Conservation (phyloP, 1,284 basidiomycete species). For the Rhizoctonia solani region DNA sequence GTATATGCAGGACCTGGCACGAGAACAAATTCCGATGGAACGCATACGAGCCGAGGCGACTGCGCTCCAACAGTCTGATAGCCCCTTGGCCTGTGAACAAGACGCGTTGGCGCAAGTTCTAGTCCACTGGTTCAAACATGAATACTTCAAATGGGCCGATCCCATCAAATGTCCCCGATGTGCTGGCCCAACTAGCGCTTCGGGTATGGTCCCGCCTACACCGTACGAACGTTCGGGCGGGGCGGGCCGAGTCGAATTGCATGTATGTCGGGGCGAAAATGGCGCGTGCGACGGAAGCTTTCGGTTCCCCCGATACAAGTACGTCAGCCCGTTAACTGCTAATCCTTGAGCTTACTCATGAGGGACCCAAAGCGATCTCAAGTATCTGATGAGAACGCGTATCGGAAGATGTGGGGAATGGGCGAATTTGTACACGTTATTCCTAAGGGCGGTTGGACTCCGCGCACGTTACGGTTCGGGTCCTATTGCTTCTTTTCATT, state of each 20-base stretch:
- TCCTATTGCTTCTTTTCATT: constrained; percentile 25
- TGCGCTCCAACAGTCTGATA: constrained; percentile 33
- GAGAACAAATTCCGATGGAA: constrained; percentile 41
- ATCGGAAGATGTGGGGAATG: constrained; percentile 52
- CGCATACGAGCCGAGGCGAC: constrained; percentile 40
- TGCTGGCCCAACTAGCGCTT: constrained; percentile 41
- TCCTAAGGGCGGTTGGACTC: constrained; percentile 48
- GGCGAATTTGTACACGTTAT: constrained; percentile 52
- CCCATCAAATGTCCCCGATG: constrained; percentile 50
- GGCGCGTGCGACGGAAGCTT: constrained; percentile 41
- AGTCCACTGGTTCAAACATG: constrained; percentile 51
- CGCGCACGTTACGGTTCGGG: constrained; percentile 50
- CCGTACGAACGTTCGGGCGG: constrained; percentile 45
- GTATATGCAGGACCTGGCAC: constrained; percentile 40
- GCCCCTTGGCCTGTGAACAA: constrained; percentile 40
- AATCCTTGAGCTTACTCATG: not conserved
- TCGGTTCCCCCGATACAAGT: constrained; percentile 51
- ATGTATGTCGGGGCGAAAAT: constrained; percentile 42
- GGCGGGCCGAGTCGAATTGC: constrained; percentile 50
- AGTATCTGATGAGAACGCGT: constrained; percentile 45
- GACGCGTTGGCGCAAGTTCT: constrained; percentile 47
- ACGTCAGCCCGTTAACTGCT: constrained; percentile 1
- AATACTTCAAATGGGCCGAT: constrained; percentile 52
- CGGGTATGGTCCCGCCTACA: constrained; percentile 40
- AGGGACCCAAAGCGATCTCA: constrained; percentile 40